Conservation (phyloP, 192 early-diverging fungal genomes). For the Jimgerdemannia flammicorona region DNA sequence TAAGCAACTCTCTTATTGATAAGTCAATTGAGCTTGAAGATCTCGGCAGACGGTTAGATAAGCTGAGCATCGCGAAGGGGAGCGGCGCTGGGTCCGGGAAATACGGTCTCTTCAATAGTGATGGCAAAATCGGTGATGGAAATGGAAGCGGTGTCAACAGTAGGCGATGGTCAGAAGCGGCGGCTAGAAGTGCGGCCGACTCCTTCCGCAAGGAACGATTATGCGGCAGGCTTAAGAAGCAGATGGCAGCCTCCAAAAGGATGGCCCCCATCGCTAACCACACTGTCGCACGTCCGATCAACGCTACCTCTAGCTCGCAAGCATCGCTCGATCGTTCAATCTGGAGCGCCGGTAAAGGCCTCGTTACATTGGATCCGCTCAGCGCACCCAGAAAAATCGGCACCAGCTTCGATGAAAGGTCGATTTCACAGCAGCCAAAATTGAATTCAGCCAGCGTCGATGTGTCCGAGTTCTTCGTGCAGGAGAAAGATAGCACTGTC, state of each 20-base stretch:
- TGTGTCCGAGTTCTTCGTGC: neutral
- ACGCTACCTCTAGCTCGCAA: neutral
- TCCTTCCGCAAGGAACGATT: neutral
- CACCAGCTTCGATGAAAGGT: neutral
- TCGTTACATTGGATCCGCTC: neutral
- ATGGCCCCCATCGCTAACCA: neutral
- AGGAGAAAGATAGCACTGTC: neutral
- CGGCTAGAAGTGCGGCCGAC: neutral
- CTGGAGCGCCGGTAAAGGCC: neutral
- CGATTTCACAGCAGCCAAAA: neutral
- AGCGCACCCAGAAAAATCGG: neutral
- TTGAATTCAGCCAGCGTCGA: neutral
- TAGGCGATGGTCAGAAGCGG: neutral
- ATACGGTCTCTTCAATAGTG: neutral
- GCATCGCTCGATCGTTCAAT: neutral
- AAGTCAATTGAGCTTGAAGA: conserved; percentile 9
- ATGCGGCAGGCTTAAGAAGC: neutral
- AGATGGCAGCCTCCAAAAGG: conserved; percentile 1
- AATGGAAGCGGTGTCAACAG: neutral
- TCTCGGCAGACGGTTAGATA: neutral
- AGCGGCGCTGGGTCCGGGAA: neutral
- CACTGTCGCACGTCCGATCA: neutral
- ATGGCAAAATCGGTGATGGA: conserved; percentile 2
- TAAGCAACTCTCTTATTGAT: conserved; percentile 9
- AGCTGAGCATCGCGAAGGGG: neutral